A percentile compares a stretch with the other conserved stretches of the same genome.
Conservation (phyloP, 441 rosid genomes). For the Raphanus hybrid region DNA sequence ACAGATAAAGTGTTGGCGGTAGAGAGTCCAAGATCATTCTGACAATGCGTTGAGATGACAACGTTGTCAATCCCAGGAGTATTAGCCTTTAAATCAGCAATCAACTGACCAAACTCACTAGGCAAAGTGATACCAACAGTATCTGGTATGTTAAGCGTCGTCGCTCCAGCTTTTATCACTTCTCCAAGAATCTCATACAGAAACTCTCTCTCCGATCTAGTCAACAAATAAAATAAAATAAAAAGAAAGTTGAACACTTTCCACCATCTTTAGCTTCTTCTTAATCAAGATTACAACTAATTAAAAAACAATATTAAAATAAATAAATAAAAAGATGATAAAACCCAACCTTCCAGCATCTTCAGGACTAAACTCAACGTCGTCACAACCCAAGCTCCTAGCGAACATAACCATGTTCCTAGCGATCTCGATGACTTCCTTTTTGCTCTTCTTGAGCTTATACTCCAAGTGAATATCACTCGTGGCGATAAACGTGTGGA, state of each 20-base stretch:
- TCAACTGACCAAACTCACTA: conserved; percentile 76
- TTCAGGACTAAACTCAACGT: conserved; percentile 94
- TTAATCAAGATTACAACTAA: not conserved
- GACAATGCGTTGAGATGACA: conserved; percentile 87
- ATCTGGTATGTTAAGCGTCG: conserved; percentile 89
- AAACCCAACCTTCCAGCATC: conserved; percentile 83
- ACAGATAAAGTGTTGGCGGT: conserved; percentile 93
- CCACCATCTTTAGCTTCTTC: not conserved
- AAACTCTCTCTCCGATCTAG: conserved; percentile 85
- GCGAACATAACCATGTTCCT: conserved; percentile 75
- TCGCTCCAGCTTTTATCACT: conserved; percentile 93
- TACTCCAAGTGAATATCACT: conserved; percentile 86
- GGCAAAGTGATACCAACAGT: conserved; percentile 92
- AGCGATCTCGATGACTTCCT: conserved; percentile 78
- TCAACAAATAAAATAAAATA: not conserved
- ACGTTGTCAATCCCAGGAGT: conserved; percentile 88
- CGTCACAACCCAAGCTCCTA: conserved; percentile 88
- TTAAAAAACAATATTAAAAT: not conserved
- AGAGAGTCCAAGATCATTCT: conserved; percentile 98
- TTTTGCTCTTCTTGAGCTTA: conserved; percentile 78
- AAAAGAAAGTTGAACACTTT: not conserved
- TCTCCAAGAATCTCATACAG: conserved; percentile 86
- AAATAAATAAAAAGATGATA: not conserved
- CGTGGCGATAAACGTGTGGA: conserved; percentile 91
- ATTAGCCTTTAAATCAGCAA: conserved; percentile 85